phyloP scores from a whole-genome alignment of 345 rosid genomes.

The Clarkia xantiana region DNA sequence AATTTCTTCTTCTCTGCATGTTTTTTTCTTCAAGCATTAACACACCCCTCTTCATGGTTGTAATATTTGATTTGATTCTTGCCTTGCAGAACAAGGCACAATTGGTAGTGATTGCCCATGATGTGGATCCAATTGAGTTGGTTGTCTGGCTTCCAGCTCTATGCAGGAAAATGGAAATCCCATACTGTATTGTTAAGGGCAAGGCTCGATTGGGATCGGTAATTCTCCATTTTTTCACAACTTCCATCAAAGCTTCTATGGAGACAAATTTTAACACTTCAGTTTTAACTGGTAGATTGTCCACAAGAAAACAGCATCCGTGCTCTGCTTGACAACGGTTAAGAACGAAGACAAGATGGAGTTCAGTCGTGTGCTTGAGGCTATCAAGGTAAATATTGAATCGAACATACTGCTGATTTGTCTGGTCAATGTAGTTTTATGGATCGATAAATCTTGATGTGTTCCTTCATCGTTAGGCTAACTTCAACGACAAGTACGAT shows the following conservation, averaged over 20 bases:
- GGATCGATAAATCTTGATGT: background rate
- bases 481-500: conserved; percentile 59
- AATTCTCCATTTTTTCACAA: background rate
- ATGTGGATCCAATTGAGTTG: conserved; percentile 45
- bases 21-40: too few species aligned
- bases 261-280: too few species aligned
- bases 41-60: too few species aligned
- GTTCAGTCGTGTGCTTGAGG: conserved; percentile 59
- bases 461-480: conserved; percentile 25
- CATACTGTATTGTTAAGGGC: conserved; percentile 44
- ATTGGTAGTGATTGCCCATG: conserved; percentile 45
- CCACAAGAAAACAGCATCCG: conserved; percentile 61
- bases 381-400: conserved; percentile 38
- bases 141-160: conserved; percentile 54
- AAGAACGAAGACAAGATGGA: conserved; percentile 74
- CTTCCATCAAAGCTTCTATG: too few species aligned
- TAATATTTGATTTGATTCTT: background rate
- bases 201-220: conserved; percentile 43
- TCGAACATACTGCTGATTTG: background rate
- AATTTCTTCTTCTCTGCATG: too few species aligned
- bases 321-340: conserved; percentile 56
- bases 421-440: too few species aligned
- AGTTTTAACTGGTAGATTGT: conserved; percentile 30
- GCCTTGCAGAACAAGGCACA: conserved; percentile 53
- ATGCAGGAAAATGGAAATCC: conserved; percentile 50